These are phyloP conservation scores for Paraconiothyrium brasiliense DNA, from an alignment of 2,329 filamentous ascomycete species.

Conservation along the genomic window DNA sequence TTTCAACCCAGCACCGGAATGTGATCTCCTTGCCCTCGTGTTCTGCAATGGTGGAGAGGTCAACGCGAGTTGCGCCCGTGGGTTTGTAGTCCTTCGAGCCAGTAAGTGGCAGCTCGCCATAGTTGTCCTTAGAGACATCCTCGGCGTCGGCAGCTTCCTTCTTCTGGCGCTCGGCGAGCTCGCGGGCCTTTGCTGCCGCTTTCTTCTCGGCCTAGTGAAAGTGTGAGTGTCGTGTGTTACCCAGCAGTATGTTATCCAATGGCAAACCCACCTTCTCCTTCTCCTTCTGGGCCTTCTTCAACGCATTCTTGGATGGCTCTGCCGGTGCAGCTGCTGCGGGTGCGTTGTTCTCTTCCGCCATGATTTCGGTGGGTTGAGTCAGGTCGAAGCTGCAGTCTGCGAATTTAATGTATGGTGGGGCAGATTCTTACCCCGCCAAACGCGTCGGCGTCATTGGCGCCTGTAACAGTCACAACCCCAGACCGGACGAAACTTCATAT, in stretches of 20 bases:
- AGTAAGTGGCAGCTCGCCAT: constrained; percentile 73
- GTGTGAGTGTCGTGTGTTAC: not conserved
- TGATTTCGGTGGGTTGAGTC: constrained; percentile 9
- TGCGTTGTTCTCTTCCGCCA: constrained; percentile 21
- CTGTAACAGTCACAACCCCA: not conserved
- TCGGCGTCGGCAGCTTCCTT: constrained; percentile 73
- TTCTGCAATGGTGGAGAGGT: constrained; percentile 60
- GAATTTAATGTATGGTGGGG: constrained; percentile 13
- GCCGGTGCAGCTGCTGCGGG: constrained; percentile 31
- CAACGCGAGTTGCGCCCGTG: constrained; percentile 64
- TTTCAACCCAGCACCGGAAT: constrained; percentile 84
- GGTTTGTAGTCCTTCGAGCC: constrained; percentile 63
- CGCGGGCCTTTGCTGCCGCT: constrained; percentile 53
- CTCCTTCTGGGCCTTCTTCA: constrained; percentile 55
- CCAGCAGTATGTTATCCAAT: not conserved
- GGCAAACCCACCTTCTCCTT: constrained; percentile 47
- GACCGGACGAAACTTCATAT: not conserved
- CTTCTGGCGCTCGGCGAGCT: constrained; percentile 59
- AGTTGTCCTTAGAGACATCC: constrained; percentile 77
- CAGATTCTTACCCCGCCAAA: constrained; percentile 12
- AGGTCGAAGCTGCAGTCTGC: constrained; percentile 5
- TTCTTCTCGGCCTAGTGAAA: constrained; percentile 51
- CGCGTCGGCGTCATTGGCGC: constrained; percentile 7
- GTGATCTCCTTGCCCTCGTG: constrained; percentile 64
- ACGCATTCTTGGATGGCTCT: constrained; percentile 51